Conservation (phyloP, 768 basidiomycete species). For the Crassisporium funariophilum region DNA sequence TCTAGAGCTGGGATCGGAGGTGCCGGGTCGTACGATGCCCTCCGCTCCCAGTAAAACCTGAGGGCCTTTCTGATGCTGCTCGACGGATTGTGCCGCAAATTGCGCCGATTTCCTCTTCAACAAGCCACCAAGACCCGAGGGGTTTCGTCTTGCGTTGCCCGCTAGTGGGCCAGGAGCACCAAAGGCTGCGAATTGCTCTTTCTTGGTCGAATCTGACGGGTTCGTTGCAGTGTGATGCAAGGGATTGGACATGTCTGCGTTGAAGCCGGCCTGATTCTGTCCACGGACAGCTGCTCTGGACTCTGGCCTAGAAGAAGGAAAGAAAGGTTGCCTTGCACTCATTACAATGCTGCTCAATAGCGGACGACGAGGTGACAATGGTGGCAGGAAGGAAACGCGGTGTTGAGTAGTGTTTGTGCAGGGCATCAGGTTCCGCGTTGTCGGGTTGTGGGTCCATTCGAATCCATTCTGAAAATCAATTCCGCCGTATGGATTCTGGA, state of each 20-base stretch:
- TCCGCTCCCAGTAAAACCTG: slow-evolving; percentile 2
- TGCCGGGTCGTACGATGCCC: slow-evolving; percentile 4
- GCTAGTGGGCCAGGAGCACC: neutral
- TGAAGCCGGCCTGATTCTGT: slow-evolving; percentile 1
- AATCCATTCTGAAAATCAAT: no score
- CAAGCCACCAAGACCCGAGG: slow-evolving; percentile 14
- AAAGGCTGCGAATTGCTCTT: neutral
- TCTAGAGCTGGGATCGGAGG: slow-evolving; percentile 2
- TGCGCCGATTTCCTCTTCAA: slow-evolving; percentile 10
- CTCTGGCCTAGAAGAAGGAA: slow-evolving; percentile 10
- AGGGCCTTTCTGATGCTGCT: neutral
- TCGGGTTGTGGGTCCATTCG: no score
- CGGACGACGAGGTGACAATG: no score
- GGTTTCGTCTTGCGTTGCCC: neutral
- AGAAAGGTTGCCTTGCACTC: slow-evolving; percentile 21
- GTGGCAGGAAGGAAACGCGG: neutral
- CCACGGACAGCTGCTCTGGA: slow-evolving; percentile 3
- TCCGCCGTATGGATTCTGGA: no score
- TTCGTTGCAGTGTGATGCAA: slow-evolving; percentile 5
- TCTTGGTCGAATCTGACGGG: neutral
- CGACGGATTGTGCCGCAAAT: neutral
- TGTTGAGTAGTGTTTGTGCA: slow-evolving; percentile 18
- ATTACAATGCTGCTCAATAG: slow-evolving; percentile 7
- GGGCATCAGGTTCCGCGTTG: no score
- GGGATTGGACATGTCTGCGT: slow-evolving; percentile 11